phyloP scores from a whole-genome alignment of 257 asterid species.

The Ballota nigra region DNA sequence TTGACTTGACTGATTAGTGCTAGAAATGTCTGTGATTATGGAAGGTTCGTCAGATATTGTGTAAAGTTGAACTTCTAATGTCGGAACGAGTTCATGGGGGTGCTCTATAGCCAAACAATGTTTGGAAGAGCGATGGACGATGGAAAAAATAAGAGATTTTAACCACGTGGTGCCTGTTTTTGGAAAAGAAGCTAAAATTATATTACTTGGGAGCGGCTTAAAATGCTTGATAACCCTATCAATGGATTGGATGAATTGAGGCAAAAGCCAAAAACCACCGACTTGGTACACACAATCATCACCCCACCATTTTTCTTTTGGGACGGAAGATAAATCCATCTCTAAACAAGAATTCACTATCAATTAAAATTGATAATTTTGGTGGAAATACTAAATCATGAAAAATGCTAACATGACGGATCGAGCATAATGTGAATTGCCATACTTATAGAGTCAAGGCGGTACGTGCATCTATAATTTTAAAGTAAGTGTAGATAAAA shows the following conservation, averaged over 20 bases:
- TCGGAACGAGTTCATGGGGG: constrained; percentile 37
- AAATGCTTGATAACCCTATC: constrained; percentile 27
- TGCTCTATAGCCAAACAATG: constrained; percentile 1
- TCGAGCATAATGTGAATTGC: too few relatives aligned
- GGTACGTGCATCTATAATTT: background rate
- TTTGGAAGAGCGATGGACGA: constrained; percentile 14
- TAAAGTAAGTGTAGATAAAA: background rate
- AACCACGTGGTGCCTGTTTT: constrained; percentile 48
- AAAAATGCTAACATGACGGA: too few relatives aligned
- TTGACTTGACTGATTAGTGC: background rate
- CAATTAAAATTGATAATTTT: background rate
- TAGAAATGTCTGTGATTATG: background rate
- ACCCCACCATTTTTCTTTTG: constrained; percentile 35
- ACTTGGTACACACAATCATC: constrained; percentile 21
- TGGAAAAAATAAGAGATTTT: constrained; percentile 30
- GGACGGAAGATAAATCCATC: constrained; percentile 19
- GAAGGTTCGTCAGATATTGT: background rate
- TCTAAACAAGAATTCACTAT: constrained; percentile 15
- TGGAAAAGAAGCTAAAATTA: constrained; percentile 28
- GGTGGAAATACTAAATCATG: background rate
- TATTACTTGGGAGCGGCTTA: constrained; percentile 31
- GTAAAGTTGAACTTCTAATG: constrained; percentile 28
- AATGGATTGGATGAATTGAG: constrained; percentile 20
- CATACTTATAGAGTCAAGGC: background rate
- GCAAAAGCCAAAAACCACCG: constrained; percentile 34